Percentiles rank a stretch among this genome's conserved stretches.
Evolutionary conservation across 1,284 basidiomycete genomes (phyloP).

Genomic region (Moniliophthora roreri): DNA sequence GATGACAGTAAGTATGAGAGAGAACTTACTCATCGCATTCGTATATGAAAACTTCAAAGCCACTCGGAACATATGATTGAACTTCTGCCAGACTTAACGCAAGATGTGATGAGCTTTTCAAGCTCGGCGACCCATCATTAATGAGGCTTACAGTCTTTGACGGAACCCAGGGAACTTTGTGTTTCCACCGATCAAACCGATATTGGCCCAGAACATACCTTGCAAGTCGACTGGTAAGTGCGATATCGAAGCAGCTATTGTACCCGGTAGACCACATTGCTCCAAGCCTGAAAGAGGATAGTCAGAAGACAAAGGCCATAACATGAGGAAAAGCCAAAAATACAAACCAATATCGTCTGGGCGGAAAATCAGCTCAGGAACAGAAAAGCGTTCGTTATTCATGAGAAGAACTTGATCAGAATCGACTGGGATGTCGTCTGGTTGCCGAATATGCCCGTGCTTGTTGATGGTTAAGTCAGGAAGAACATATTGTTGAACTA

Average conservation of each 20-base stretch:
- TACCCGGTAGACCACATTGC: slow-evolving; percentile 77
- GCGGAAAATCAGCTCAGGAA: slow-evolving; percentile 87
- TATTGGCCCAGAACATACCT: slow-evolving; percentile 93
- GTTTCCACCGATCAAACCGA: slow-evolving; percentile 86
- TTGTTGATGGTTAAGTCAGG: slow-evolving; percentile 82
- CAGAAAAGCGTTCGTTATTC: slow-evolving; percentile 87
- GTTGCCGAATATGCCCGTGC: slow-evolving; percentile 63
- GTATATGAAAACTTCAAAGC: slow-evolving; percentile 72
- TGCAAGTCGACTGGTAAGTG: slow-evolving; percentile 75
- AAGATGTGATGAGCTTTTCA: not conserved
- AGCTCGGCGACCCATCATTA: not conserved
- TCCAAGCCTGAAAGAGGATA: slow-evolving; percentile 59
- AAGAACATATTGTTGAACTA: slow-evolving; percentile 86
- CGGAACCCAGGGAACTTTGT: slow-evolving; percentile 75
- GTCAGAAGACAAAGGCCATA: slow-evolving; percentile 2
- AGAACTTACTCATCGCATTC: slow-evolving; percentile 68
- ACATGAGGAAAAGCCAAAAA: slow-evolving; percentile 6
- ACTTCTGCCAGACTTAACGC: slow-evolving; percentile 62
- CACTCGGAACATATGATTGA: slow-evolving; percentile 75
- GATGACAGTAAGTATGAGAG: not conserved
- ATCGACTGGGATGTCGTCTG: slow-evolving; percentile 50
- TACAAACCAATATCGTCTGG: slow-evolving; percentile 84
- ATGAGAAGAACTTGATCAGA: slow-evolving; percentile 83
- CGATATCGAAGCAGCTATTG: slow-evolving; percentile 75
- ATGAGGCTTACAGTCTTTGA: slow-evolving; percentile 63